Percentiles rank a stretch among this genome's conserved stretches.
Conservation (phyloP, 2,329 filamentous ascomycete genomes). For the Camptophora hylomeconis region DNA sequence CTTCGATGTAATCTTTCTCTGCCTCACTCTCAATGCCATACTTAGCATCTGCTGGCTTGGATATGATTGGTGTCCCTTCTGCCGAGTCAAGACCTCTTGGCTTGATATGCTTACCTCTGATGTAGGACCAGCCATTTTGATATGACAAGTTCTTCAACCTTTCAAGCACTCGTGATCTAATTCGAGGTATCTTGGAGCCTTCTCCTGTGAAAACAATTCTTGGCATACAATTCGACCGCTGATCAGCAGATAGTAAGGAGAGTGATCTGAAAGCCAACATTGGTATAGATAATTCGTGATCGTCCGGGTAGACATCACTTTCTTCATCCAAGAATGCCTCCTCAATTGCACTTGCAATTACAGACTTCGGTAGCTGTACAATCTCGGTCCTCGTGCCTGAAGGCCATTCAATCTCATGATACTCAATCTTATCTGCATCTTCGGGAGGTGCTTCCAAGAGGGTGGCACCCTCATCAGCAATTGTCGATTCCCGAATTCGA, state of each 20-base stretch:
- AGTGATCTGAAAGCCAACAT: conserved; percentile 64
- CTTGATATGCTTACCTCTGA: conserved; percentile 45
- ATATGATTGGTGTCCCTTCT: conserved; percentile 18
- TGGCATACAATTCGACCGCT: conserved; percentile 73
- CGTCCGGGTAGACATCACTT: conserved; percentile 54
- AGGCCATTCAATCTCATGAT: conserved; percentile 15
- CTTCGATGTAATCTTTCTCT: conserved; percentile 45
- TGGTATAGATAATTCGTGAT: conserved; percentile 72
- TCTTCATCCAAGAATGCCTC: conserved; percentile 54
- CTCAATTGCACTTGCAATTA: conserved; percentile 63
- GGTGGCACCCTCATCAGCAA: no score
- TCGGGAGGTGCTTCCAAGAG: no score
- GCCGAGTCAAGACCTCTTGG: conserved; percentile 14
- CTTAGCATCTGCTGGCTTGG: conserved; percentile 9
- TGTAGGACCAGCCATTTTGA: conserved; percentile 61
- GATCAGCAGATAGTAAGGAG: conserved; percentile 64
- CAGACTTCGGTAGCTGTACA: conserved; percentile 50
- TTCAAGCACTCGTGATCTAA: no score
- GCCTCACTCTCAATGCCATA: conserved; percentile 30
- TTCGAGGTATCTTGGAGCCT: conserved; percentile 62
- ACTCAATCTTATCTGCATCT: no score
- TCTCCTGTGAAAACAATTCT: conserved; percentile 80
- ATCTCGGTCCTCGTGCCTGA: conserved; percentile 7
- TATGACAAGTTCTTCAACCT: no score
- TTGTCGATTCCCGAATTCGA: no score